Conservation (phyloP, 2,329 filamentous ascomycete species). For the Aurifilum marmelostoma region DNA sequence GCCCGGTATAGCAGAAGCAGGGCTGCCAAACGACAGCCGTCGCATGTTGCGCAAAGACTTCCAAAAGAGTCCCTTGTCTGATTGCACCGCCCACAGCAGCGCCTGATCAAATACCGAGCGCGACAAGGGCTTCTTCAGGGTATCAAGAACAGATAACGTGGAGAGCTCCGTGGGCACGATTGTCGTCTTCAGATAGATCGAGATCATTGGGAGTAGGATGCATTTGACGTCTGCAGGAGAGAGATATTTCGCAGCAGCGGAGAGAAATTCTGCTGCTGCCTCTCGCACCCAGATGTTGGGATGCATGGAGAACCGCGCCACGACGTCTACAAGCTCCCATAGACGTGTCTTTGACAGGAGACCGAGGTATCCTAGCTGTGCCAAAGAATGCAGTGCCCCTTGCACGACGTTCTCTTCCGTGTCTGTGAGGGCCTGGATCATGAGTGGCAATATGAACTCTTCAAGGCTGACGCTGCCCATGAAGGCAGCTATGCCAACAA, state of each 20-base stretch:
- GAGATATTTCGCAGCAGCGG: constrained; percentile 74
- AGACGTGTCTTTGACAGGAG: constrained; percentile 81
- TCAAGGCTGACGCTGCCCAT: constrained; percentile 88
- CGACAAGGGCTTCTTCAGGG: constrained; percentile 79
- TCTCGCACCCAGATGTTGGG: constrained; percentile 96
- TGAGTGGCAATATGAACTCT: constrained; percentile 92
- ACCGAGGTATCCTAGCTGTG: constrained; percentile 84
- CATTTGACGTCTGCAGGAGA: constrained; percentile 82
- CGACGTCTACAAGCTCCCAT: constrained; percentile 85
- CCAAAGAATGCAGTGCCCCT: constrained; percentile 83
- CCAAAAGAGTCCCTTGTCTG: constrained; percentile 87
- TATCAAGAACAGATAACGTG: constrained; percentile 76
- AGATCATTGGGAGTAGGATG: constrained; percentile 78
- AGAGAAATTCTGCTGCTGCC: constrained; percentile 81
- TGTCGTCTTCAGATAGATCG: constrained; percentile 77
- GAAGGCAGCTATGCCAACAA: constrained; percentile 90
- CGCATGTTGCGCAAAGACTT: constrained; percentile 71
- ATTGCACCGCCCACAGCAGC: constrained; percentile 80
- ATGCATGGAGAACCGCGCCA: constrained; percentile 86
- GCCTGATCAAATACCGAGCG: constrained; percentile 83
- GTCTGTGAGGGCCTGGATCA: constrained; percentile 93
- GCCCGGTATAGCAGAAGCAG: constrained; percentile 57
- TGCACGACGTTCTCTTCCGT: constrained; percentile 94
- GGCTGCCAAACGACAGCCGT: constrained; percentile 65
- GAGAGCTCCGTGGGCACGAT: constrained; percentile 64